phyloP scores from a whole-genome alignment of 441 rosid genomes.

The Adansonia grandidieri region DNA sequence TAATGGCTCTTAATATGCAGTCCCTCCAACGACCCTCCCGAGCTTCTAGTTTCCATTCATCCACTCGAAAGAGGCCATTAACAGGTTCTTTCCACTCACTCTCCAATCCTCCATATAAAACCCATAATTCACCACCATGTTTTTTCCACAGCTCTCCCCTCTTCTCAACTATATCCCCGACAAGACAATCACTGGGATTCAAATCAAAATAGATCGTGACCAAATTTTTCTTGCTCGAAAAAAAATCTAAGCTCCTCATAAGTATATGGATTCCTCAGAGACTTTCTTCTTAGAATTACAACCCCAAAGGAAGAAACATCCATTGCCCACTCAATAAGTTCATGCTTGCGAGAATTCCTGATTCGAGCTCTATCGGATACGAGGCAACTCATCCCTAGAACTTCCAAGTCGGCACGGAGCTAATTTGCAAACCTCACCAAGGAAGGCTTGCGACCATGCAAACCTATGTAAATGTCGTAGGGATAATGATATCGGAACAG shows the following conservation, averaged over 20 bases:
- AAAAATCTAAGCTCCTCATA: conserved; percentile 82
- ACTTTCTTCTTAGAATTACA: conserved; percentile 74
- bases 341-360: conserved; percentile 71
- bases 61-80: conserved; percentile 63
- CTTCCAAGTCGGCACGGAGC: conserved; percentile 87
- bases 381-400: conserved; percentile 90
- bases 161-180: conserved; percentile 89
- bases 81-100: conserved; percentile 95
- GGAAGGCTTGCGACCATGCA: conserved; percentile 79
- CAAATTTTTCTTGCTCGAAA: conserved; percentile 78
- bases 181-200: conserved; percentile 80
- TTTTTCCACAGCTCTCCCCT: conserved; percentile 95
- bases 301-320: conserved; percentile 85
- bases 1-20: conserved; percentile 72
- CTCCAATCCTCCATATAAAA: conserved; percentile 79
- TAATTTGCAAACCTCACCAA: conserved; percentile 76
- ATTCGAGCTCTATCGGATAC: conserved; percentile 78
- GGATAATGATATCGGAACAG: conserved; percentile 63
- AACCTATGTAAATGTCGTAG: conserved; percentile 85
- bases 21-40: conserved; percentile 92
- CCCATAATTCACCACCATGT: conserved; percentile 86
- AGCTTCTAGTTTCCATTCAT: conserved; percentile 93
- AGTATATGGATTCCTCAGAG: conserved; percentile 72
- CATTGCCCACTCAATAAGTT: conserved; percentile 76
- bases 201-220: conserved; percentile 85